These are phyloP conservation scores for Aspergillus cristatus DNA, from an alignment of 495 filamentous ascomycete genomes.

Conservation along the genomic window DNA sequence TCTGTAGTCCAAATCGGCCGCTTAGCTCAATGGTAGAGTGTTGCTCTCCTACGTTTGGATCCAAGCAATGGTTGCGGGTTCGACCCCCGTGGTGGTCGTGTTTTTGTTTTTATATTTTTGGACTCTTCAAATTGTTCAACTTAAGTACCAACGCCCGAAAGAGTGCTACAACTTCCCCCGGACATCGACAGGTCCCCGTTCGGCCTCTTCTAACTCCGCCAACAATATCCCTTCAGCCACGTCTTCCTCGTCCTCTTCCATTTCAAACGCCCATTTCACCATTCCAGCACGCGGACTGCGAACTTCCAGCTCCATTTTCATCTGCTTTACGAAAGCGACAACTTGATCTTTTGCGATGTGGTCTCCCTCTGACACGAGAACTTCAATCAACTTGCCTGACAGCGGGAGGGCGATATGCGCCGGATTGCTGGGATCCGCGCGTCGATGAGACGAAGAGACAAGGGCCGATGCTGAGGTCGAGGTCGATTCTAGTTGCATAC, in stretches of 20 bases:
- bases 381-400: slow-evolving; percentile 49
- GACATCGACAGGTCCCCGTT: slow-evolving; percentile 3
- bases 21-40: slow-evolving; percentile 1
- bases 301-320: slow-evolving; percentile 62
- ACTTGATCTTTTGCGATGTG: slow-evolving; percentile 42
- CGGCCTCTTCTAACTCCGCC: slow-evolving; percentile 38
- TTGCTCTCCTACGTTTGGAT: neutral
- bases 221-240: slow-evolving; percentile 49
- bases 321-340: slow-evolving; percentile 54
- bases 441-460: slow-evolving; percentile 38
- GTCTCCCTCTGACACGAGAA: slow-evolving; percentile 47
- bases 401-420: slow-evolving; percentile 50
- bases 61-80: slow-evolving; percentile 1
- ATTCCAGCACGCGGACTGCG: slow-evolving; percentile 37
- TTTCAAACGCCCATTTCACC: slow-evolving; percentile 47
- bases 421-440: slow-evolving; percentile 41
- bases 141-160: too few relatives aligned
- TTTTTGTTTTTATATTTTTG: neutral
- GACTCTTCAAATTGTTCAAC: too few relatives aligned
- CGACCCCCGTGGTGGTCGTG: neutral
- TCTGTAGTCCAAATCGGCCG: neutral
- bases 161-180: slow-evolving; percentile 19
- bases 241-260: slow-evolving; percentile 49
- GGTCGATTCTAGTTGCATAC: slow-evolving; percentile 37
- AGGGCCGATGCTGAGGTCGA: slow-evolving; percentile 39